Evolutionary conservation across 345 rosid species (phyloP).

Genomic region (Abelmoschus esculentus): DNA sequence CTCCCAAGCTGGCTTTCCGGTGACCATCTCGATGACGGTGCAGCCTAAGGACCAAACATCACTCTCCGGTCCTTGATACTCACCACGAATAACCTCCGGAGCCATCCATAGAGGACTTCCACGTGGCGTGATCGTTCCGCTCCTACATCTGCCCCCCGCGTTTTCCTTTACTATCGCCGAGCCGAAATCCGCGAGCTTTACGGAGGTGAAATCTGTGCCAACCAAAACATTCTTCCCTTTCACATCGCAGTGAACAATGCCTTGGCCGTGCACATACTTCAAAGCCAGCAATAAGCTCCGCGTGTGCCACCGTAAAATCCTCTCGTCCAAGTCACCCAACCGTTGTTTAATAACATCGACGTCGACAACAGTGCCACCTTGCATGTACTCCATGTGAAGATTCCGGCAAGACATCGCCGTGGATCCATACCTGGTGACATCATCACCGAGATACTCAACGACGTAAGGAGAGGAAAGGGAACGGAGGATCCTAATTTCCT

Average conservation of each 20-base stretch:
- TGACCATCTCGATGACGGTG: slow-evolving; percentile 61
- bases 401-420: slow-evolving; percentile 31
- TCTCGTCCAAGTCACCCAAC: slow-evolving; percentile 27
- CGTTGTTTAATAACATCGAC: not conserved
- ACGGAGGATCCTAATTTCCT: slow-evolving; percentile 49
- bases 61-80: slow-evolving; percentile 70
- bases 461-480: slow-evolving; percentile 44
- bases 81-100: slow-evolving; percentile 69
- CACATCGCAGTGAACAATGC: slow-evolving; percentile 74
- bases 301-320: slow-evolving; percentile 29
- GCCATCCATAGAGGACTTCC: slow-evolving; percentile 96
- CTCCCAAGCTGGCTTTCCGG: slow-evolving; percentile 77
- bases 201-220: slow-evolving; percentile 19
- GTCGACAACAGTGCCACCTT: slow-evolving; percentile 57
- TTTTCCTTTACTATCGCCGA: slow-evolving; percentile 27
- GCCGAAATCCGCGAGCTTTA: slow-evolving; percentile 77
- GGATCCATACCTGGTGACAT: slow-evolving; percentile 17
- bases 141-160: not conserved
- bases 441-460: slow-evolving; percentile 48
- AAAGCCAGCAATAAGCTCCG: slow-evolving; percentile 57
- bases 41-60: slow-evolving; percentile 85
- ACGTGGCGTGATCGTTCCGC: slow-evolving; percentile 30
- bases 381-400: slow-evolving; percentile 57
- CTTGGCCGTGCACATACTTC: slow-evolving; percentile 40
- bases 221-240: slow-evolving; percentile 60